These are phyloP conservation scores for Xylariaceae sp. DNA, from an alignment of 2,329 filamentous ascomycete species.

Conservation along the genomic window DNA sequence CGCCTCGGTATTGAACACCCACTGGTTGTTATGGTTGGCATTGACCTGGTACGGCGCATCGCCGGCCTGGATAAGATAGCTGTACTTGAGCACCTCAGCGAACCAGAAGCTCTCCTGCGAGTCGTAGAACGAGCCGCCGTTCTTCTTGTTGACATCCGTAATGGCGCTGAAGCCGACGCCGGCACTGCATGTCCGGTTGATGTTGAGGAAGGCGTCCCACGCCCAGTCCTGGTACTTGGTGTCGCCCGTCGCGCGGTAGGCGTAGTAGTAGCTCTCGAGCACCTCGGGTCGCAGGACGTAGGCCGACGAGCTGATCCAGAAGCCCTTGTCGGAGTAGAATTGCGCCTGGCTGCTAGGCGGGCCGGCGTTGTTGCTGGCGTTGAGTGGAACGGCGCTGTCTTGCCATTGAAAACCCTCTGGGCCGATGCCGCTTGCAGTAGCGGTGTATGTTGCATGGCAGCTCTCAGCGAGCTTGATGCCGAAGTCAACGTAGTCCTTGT, in stretches of 20 bases:
- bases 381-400: slow-evolving; percentile 34
- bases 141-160: slow-evolving; percentile 56
- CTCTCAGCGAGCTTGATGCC: slow-evolving; percentile 66
- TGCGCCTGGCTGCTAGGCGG: slow-evolving; percentile 42
- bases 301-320: slow-evolving; percentile 56
- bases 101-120: slow-evolving; percentile 86
- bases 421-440: slow-evolving; percentile 67
- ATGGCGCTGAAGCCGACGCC: slow-evolving; percentile 64
- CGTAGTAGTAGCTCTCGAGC: slow-evolving; percentile 81
- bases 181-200: slow-evolving; percentile 58
- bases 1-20: slow-evolving; percentile 48
- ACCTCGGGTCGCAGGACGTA: slow-evolving; percentile 78
- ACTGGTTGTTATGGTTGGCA: slow-evolving; percentile 41
- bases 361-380: slow-evolving; percentile 37
- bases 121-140: slow-evolving; percentile 58
- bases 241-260: slow-evolving; percentile 73
- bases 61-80: slow-evolving; percentile 63
- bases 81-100: slow-evolving; percentile 82
- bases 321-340: slow-evolving; percentile 65
- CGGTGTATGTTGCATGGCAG: slow-evolving; percentile 68
- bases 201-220: slow-evolving; percentile 69
- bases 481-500: slow-evolving; percentile 64
- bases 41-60: slow-evolving; percentile 52
- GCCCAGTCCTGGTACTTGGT: slow-evolving; percentile 75
- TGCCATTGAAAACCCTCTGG: slow-evolving; percentile 68